Percentiles rank a stretch among this genome's conserved stretches.
phyloP scores from a whole-genome alignment of 1,139 yeast species.

The Taphrina flavorubra region DNA sequence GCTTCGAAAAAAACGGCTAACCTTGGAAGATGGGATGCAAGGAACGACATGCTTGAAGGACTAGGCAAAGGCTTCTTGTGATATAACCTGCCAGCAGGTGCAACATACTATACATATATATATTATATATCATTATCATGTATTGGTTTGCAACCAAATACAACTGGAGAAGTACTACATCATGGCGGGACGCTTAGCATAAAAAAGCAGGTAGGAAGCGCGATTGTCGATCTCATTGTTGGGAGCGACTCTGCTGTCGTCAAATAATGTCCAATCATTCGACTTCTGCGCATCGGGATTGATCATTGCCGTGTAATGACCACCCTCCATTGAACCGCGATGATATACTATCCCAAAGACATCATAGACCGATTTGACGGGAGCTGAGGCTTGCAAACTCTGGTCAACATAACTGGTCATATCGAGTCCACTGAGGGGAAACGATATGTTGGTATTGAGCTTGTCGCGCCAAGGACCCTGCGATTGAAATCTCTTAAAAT shows the following conservation, averaged over 20 bases:
- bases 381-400: slow-evolving; percentile 1
- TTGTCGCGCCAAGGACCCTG: slow-evolving; percentile 58
- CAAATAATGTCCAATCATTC: slow-evolving; percentile 75
- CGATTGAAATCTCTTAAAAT: slow-evolving; percentile 76
- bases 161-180: neutral
- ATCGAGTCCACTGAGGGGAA: slow-evolving; percentile 66
- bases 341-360: slow-evolving; percentile 90
- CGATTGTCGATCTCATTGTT: slow-evolving; percentile 34
- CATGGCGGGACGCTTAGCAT: slow-evolving; percentile 26
- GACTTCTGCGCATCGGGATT: slow-evolving; percentile 59
- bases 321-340: slow-evolving; percentile 78
- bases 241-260: slow-evolving; percentile 63
- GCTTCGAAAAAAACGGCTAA: too few species aligned
- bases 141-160: neutral
- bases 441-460: slow-evolving; percentile 66
- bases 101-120: neutral
- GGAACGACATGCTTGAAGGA: neutral
- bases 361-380: slow-evolving; percentile 62
- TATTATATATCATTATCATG: slow-evolving; percentile 1
- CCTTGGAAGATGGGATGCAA: too few species aligned
- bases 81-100: neutral
- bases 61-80: neutral
- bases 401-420: slow-evolving; percentile 74
- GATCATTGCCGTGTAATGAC: slow-evolving; percentile 90
- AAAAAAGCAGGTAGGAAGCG: slow-evolving; percentile 32